Percentiles rank a stretch among this genome's conserved stretches.
Conservation (phyloP, 345 rosid species). For the Odontarrhena argentea region DNA sequence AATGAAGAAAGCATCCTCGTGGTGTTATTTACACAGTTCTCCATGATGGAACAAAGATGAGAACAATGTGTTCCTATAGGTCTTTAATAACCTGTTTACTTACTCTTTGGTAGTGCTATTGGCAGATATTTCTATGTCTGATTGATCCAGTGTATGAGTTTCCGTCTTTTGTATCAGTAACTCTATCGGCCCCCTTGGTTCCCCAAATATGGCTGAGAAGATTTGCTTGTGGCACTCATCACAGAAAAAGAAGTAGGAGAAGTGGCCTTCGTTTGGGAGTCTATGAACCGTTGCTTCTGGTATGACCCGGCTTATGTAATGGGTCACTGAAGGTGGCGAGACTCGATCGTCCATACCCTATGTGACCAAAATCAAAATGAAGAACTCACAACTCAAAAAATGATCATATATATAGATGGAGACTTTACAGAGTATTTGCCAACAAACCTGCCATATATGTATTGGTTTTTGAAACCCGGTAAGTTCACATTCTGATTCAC, state of each 20-base stretch:
- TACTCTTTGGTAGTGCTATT: constrained; percentile 37
- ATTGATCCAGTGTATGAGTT: constrained; percentile 16
- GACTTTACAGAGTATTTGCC: not conserved
- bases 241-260: constrained; percentile 77
- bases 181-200: constrained; percentile 61
- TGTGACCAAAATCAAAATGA: constrained; percentile 35
- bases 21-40: constrained; percentile 38
- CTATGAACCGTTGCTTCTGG: constrained; percentile 65
- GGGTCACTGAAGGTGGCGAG: constrained; percentile 61
- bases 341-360: constrained; percentile 82
- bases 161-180: constrained; percentile 38
- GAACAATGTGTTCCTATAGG: constrained; percentile 32
- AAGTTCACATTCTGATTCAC: constrained; percentile 72
- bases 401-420: constrained; percentile 13
- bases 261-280: constrained; percentile 84
- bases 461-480: constrained; percentile 73
- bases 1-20: constrained; percentile 17
- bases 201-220: constrained; percentile 69
- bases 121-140: not conserved
- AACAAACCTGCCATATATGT: constrained; percentile 95
- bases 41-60: constrained; percentile 19
- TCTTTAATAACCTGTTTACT: constrained; percentile 25
- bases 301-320: constrained; percentile 73
- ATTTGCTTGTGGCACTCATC: constrained; percentile 78
- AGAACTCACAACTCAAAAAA: constrained; percentile 4